A percentile compares a stretch with the other conserved stretches of the same genome.
These are phyloP conservation scores for Furcasterigmium sp. DNA, from an alignment of 2,329 filamentous ascomycete species.

Conservation along the genomic window DNA sequence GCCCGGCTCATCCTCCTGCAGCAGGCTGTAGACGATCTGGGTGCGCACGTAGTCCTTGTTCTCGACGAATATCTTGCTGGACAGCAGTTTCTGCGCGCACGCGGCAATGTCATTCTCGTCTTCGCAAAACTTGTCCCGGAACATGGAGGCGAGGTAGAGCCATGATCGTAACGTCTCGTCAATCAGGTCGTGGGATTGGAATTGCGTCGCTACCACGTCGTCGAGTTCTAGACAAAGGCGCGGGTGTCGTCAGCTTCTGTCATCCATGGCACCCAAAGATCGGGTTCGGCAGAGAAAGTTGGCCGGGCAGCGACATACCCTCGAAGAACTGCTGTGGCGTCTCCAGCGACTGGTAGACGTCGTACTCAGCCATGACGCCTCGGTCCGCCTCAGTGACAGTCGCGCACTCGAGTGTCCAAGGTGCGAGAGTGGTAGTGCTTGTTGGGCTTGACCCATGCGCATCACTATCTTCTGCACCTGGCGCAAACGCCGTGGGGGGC, in stretches of 20 bases:
- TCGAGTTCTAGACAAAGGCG: constrained; percentile 38
- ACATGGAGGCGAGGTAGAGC: constrained; percentile 70
- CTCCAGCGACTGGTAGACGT: constrained; percentile 64
- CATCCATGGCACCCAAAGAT: too few species aligned
- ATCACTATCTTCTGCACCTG: constrained; percentile 5
- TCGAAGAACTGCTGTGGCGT: constrained; percentile 86
- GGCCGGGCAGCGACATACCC: constrained; percentile 49
- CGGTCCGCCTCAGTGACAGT: background rate
- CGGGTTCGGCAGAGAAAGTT: too few species aligned
- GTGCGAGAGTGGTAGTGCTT: too few species aligned
- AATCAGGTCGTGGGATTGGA: constrained; percentile 53
- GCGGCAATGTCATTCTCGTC: constrained; percentile 74
- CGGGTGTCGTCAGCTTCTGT: too few species aligned
- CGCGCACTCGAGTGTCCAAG: background rate
- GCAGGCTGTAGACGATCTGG: constrained; percentile 86
- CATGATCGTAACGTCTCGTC: constrained; percentile 84
- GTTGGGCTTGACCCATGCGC: background rate
- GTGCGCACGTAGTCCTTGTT: constrained; percentile 84
- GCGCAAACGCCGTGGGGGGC: too few species aligned
- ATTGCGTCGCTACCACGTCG: constrained; percentile 39
- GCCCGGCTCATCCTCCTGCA: constrained; percentile 80
- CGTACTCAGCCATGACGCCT: constrained; percentile 53
- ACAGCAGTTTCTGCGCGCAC: constrained; percentile 74
- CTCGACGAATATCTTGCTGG: constrained; percentile 66
- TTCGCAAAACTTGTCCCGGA: constrained; percentile 69